A percentile compares a stretch with the other conserved stretches of the same genome.
phyloP scores from a whole-genome alignment of 352 stramenopile species.

The Elongisporangium prolatum region DNA sequence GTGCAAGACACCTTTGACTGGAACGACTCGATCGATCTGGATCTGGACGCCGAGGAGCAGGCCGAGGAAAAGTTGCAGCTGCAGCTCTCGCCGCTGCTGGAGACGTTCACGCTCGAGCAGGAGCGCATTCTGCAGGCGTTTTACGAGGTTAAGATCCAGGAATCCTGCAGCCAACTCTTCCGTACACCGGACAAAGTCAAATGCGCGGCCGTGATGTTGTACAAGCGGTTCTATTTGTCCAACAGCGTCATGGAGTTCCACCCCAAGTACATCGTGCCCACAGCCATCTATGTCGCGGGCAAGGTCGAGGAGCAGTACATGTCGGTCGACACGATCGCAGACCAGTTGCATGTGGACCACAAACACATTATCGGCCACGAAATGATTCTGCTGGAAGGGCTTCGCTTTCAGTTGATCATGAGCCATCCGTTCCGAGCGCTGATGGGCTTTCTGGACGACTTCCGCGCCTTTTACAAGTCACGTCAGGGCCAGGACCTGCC shows the following conservation, averaged over 20 bases:
- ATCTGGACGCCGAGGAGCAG: conserved; percentile 36
- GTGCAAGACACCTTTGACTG: conserved; percentile 61
- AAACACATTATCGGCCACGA: conserved; percentile 86
- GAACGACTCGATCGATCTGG: conserved; percentile 66
- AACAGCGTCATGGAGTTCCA: conserved; percentile 90
- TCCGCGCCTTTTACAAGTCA: conserved; percentile 67
- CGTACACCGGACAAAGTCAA: conserved; percentile 87
- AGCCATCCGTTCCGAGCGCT: conserved; percentile 84
- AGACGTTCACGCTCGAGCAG: conserved; percentile 57
- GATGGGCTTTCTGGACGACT: conserved; percentile 81
- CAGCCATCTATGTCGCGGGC: conserved; percentile 83
- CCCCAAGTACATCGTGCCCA: conserved; percentile 81
- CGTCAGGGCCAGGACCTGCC: conserved; percentile 50
- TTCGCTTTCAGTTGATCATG: conserved; percentile 88
- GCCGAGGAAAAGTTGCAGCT: conserved; percentile 47
- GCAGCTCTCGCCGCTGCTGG: conserved; percentile 43
- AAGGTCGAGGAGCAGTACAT: conserved; percentile 91
- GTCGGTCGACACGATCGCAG: conserved; percentile 77
- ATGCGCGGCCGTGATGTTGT: conserved; percentile 78
- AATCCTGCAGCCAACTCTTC: conserved; percentile 83
- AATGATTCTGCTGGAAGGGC: conserved; percentile 83
- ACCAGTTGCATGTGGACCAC: conserved; percentile 80
- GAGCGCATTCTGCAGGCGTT: conserved; percentile 60
- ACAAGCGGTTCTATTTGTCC: conserved; percentile 87
- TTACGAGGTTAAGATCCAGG: conserved; percentile 80